Evolutionary conservation across 2,329 filamentous ascomycete species (phyloP).

Genomic region (Ceratocystis albifundus): DNA sequence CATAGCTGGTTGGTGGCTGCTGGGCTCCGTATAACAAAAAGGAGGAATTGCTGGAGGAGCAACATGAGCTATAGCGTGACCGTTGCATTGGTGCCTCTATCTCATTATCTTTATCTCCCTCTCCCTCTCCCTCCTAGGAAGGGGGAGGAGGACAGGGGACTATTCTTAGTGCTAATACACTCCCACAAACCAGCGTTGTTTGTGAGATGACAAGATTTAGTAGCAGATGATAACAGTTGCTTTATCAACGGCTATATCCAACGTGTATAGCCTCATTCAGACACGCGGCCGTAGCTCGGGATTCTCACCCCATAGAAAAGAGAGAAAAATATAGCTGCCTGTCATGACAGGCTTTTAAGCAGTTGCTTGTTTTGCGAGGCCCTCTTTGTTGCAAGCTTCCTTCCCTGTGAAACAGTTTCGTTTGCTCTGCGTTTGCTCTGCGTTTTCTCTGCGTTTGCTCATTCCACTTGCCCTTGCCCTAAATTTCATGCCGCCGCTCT

Average conservation of each 20-base stretch:
- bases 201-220: too few species aligned
- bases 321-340: not conserved
- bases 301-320: not conserved
- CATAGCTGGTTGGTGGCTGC: not conserved
- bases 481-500: not conserved
- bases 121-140: too few species aligned
- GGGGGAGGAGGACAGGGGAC: too few species aligned
- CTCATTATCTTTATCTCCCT: not conserved
- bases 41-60: not conserved
- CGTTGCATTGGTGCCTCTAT: not conserved
- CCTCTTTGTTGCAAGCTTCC: not conserved
- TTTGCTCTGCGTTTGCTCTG: not conserved
- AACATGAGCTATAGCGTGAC: not conserved
- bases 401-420: constrained; percentile 1
- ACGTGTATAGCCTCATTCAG: not conserved
- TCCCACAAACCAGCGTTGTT: too few species aligned
- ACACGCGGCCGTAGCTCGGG: not conserved
- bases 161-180: too few species aligned
- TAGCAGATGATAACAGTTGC: not conserved
- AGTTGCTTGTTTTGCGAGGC: constrained; percentile 7
- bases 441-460: not conserved
- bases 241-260: not conserved
- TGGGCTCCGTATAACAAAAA: not conserved
- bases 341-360: not conserved
- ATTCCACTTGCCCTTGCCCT: not conserved